These are phyloP conservation scores for Amanita pseudoporphyria DNA, from an alignment of 768 basidiomycete species.

Conservation along the genomic window DNA sequence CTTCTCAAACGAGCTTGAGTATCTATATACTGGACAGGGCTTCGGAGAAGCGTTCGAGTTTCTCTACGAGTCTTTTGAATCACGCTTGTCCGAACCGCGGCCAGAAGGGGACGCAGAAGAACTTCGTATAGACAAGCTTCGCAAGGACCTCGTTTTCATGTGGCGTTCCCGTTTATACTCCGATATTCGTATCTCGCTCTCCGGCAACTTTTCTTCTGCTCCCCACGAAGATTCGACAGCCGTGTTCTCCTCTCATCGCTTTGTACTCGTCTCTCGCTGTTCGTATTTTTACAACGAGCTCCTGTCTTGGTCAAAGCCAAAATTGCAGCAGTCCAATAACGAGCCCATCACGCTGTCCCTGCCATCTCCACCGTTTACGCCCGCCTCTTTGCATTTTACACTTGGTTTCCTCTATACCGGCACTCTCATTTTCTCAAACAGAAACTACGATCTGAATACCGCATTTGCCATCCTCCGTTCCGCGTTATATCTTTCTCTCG, in stretches of 20 bases:
- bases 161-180: conserved; percentile 93
- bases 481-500: conserved; percentile 68
- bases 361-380: conserved; percentile 90
- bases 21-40: conserved; percentile 88
- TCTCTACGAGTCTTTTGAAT: conserved; percentile 62
- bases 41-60: conserved; percentile 85
- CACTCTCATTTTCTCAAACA: conserved; percentile 85
- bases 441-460: conserved; percentile 88
- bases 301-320: conserved; percentile 45
- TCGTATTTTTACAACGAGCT: conserved; percentile 82
- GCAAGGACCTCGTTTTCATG: conserved; percentile 93
- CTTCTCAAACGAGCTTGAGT: conserved; percentile 87
- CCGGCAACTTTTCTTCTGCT: conserved; percentile 53
- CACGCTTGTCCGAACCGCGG: conserved; percentile 31
- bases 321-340: conserved; percentile 14
- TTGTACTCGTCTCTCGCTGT: conserved; percentile 83
- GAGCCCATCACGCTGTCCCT: conserved; percentile 59
- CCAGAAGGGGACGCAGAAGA: conserved; percentile 28
- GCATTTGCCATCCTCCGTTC: conserved; percentile 85
- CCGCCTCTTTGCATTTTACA: conserved; percentile 88
- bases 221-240: conserved; percentile 66
- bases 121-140: conserved; percentile 70
- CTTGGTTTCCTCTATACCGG: conserved; percentile 94
- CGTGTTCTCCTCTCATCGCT: conserved; percentile 87
- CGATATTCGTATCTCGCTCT: conserved; percentile 77